phyloP scores from a whole-genome alignment of 345 rosid species.

The Citropsis articulata region DNA sequence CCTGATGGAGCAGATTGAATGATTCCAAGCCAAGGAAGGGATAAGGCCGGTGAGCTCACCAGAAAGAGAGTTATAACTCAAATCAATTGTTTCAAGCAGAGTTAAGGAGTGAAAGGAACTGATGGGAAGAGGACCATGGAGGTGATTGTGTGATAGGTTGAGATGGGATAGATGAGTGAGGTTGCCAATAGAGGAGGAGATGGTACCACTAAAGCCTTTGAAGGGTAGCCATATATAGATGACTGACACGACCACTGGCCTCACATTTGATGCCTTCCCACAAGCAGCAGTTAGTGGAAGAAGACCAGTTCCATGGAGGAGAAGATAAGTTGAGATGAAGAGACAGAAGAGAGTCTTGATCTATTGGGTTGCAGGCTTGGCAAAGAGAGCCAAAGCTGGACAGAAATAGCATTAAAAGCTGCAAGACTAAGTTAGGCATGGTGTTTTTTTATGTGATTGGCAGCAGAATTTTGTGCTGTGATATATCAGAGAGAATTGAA shows the following conservation, averaged over 20 bases:
- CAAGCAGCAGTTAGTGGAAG: conserved; percentile 12
- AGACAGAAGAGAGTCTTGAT: not conserved
- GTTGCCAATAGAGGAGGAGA: not conserved
- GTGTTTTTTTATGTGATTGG: no score
- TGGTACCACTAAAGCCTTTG: not conserved
- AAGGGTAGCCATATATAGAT: conserved; percentile 12
- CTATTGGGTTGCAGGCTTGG: not conserved
- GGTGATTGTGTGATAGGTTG: conserved; percentile 9
- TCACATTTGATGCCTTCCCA: conserved; percentile 7
- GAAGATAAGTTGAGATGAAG: not conserved
- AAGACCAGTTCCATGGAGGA: conserved; percentile 19
- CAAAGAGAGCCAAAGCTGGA: not conserved
- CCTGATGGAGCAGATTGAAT: no score
- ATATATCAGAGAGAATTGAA: no score
- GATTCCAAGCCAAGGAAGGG: no score
- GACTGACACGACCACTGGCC: not conserved
- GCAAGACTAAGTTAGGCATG: no score
- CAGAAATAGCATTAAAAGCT: not conserved
- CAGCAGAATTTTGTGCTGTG: no score
- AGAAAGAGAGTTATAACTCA: no score
- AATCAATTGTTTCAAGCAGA: no score
- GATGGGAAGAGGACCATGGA: no score
- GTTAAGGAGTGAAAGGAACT: no score
- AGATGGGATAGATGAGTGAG: not conserved
- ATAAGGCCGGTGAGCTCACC: no score